Base-by-base conservation (phyloP, 495 filamentous ascomycete species). In the Melanomma pulvis-pyrius region DNA sequence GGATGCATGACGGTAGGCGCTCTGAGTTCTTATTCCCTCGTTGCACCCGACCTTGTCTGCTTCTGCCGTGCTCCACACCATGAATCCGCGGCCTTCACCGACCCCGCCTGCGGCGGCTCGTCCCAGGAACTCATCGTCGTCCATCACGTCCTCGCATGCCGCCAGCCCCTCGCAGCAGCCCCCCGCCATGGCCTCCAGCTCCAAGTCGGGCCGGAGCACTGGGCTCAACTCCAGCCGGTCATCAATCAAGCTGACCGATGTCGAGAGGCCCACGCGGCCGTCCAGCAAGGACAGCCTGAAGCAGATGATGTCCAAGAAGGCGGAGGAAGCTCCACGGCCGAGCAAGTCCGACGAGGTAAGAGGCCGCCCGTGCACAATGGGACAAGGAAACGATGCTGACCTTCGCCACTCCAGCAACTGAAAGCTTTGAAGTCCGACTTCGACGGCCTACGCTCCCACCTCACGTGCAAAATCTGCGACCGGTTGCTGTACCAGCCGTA, bases 401-500 rank as follows among this genome's bases (percentile, higher is more conserved):
- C 28, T 29, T 11, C 34, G 32, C 39, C 39, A 44, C 13, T 36
- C 59, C 47, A 78, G 75, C 69, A 73, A 32, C 71, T 80, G 54
- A 70, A 78, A 26, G 71, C 70, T 21, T 65, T 78, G 36, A 76
- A 76, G 51, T 61, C 62, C 24, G 80, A 82, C 48, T 70, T 81
- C 28, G 76, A 77, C 59, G 62, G 63, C 53, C 71, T 79, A 22
- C 72, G 76, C 44, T 39, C 68, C 4, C 71, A 75, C 54, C 57
- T 89, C 67, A 86, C 84, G 54, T 91, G 88, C 75, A 86, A 87
- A 55, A 87, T 91, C 55, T 91, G 88, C 66, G 82, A 87, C 39
- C 80, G 85, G 22, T 82, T 88, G 30, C 78, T 91, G 13, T 91
- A 89, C 77, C 88, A 91, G 69, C 88, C 88, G 8, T 91, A 87